phyloP scores from a whole-genome alignment of 345 rosid species.

The Salix purpurea region DNA sequence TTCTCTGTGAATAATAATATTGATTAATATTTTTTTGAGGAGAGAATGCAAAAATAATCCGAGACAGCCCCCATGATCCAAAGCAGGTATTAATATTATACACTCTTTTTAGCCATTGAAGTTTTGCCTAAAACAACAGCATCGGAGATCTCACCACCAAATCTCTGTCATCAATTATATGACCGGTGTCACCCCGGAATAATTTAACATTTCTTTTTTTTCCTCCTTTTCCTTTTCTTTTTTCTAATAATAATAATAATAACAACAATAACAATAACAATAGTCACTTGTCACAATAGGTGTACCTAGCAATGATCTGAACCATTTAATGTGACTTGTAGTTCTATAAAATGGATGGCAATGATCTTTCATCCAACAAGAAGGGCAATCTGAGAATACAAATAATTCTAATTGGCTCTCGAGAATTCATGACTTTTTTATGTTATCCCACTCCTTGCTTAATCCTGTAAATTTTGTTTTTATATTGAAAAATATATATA shows the following conservation, averaged over 20 bases:
- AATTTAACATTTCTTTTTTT: too few relatives aligned
- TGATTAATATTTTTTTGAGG: background rate
- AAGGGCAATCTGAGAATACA: background rate
- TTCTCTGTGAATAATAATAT: background rate
- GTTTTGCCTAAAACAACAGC: background rate
- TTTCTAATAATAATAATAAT: background rate
- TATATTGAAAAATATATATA: too few relatives aligned
- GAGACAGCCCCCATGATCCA: background rate
- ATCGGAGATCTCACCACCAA: slow-evolving; percentile 21
- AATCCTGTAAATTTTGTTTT: background rate
- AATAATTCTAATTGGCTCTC: background rate
- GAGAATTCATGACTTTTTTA: background rate
- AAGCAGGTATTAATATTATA: too few relatives aligned
- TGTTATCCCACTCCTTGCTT: background rate
- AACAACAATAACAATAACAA: background rate
- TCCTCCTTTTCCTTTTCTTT: background rate
- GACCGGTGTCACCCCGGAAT: background rate
- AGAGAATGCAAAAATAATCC: background rate
- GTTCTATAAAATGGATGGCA: background rate
- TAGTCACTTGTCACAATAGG: background rate
- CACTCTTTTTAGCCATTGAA: background rate
- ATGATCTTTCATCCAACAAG: background rate
- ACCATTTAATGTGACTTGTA: slow-evolving; percentile 1
- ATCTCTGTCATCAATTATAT: background rate
- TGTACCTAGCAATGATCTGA: background rate